A percentile compares a stretch with the other conserved stretches of the same genome.
Conservation (phyloP, 1,284 basidiomycete genomes). For the Moesziomyces aphidis region DNA sequence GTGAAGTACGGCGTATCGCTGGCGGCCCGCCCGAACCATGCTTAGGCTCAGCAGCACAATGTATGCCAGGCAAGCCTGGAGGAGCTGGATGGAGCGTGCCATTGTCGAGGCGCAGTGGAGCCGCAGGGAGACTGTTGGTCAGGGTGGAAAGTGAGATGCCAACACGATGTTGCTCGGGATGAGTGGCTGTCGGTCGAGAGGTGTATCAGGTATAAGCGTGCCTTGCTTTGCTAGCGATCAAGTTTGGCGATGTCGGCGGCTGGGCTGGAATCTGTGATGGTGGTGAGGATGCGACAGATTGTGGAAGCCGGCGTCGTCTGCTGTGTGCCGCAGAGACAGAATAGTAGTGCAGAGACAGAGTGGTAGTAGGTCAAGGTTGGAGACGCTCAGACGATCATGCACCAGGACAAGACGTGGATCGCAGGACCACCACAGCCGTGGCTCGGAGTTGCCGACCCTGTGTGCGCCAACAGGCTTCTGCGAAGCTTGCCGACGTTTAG, state of each 20-base stretch:
- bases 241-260: not conserved
- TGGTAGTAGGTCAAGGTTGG: not conserved
- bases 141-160: not conserved
- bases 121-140: too few relatives aligned
- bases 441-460: not conserved
- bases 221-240: not conserved
- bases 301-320: too few relatives aligned
- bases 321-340: not conserved
- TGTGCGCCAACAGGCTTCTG: not conserved
- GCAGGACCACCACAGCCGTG: not conserved
- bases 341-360: not conserved
- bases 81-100: slow-evolving; percentile 11
- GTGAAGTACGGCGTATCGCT: slow-evolving; percentile 27
- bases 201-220: too few relatives aligned
- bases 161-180: too few relatives aligned
- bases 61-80: slow-evolving; percentile 18
- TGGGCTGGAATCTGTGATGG: not conserved
- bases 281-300: not conserved
- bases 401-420: not conserved
- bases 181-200: not conserved
- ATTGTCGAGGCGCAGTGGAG: not conserved
- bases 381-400: not conserved
- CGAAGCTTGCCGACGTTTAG: not conserved
- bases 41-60: slow-evolving; percentile 6
- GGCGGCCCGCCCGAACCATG: slow-evolving; percentile 27